A percentile compares a stretch with the other conserved stretches of the same genome.
phyloP scores from a whole-genome alignment of 345 rosid species.

The Capsella bursapastoris region DNA sequence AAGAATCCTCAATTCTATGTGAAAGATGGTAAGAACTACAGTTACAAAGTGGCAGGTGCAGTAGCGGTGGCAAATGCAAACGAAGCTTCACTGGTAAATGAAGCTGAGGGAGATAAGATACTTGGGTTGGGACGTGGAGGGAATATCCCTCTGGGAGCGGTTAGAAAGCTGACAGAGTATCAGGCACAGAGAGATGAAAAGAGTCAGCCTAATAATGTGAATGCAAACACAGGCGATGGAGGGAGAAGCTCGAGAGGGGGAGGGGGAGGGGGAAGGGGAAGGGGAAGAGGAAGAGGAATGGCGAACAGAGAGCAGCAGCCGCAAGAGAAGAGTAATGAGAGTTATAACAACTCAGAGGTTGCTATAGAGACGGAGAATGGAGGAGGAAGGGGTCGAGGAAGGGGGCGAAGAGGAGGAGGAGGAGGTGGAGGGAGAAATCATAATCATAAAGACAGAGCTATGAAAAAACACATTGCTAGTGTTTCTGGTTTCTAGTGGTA shows the following conservation, averaged over 20 bases:
- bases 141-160: constrained; percentile 78
- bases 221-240: constrained; percentile 42
- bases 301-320: constrained; percentile 42
- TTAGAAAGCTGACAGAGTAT: constrained; percentile 62
- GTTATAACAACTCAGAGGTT: constrained; percentile 40
- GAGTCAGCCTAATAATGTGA: constrained; percentile 38
- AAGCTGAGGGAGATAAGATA: constrained; percentile 69
- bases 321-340: constrained; percentile 32
- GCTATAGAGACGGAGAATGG: constrained; percentile 48
- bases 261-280: constrained; percentile 51
- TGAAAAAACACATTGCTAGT: constrained; percentile 73
- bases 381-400: constrained; percentile 57
- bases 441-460: constrained; percentile 73
- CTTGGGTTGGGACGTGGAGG: constrained; percentile 93
- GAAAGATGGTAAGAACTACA: constrained; percentile 95
- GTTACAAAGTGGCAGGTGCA: constrained; percentile 87
- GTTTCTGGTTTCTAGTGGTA: constrained; percentile 56
- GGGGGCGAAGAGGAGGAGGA: constrained; percentile 68
- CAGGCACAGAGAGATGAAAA: constrained; percentile 43
- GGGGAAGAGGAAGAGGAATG: constrained; percentile 51
- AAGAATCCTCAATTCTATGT: constrained; percentile 82
- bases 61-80: constrained; percentile 74
- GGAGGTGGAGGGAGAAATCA: constrained; percentile 65
- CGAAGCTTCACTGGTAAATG: constrained; percentile 69
- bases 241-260: constrained; percentile 27